Base-by-base conservation (phyloP, 139 green algal genomes). In the Closterium sp. region DNA sequence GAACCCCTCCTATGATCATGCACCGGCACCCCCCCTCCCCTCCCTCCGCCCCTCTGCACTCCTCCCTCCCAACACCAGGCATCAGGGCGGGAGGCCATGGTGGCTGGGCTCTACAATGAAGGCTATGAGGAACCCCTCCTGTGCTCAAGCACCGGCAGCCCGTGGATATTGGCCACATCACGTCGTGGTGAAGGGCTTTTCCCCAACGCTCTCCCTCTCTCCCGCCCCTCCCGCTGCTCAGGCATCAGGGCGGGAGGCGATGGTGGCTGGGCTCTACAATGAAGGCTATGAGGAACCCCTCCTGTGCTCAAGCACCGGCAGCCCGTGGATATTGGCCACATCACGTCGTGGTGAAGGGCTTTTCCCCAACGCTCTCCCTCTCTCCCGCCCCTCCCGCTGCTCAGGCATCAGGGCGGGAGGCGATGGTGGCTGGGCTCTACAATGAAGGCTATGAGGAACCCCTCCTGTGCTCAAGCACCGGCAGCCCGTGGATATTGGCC, bases 1-100 rank as follows among this genome's bases (percentile, higher is more conserved):
- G 32, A 91, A 19, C 76, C 88, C 12, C 32, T 91, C 12, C 36
- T 91, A 91, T 91, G 88, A 86, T 91, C 89, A 91, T 91, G 32
- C 89, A 34, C 10, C 30, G 33, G 19, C 23, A 34, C n/a, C 28
- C 28, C 23, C 28, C 83, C 4, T 76, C 30, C 25, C 90, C 1
- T 76, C 23, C 12, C 12, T 28, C 25, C 55, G 23, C 55, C 25
- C 55, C 16, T 76, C 55, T 76, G 55, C 9, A 76, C 55, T 25
- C 55, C 55, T 76, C 25, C 55, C 16, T 28, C 16, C 55, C 23
- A 19, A 19, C 55, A 6, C 43, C 43, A 21, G 43, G 12, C 55
- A 76, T 76, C 55, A 76, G 83, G 84, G 23, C 31, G 32, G 30
- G 89, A 89, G 85, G 36, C 76, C 8, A 91, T 91, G 89, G 35